Base-by-base conservation (phyloP, 225 moss, liverwort and hornwort genomes). In the Physcomitrium patens region DNA sequence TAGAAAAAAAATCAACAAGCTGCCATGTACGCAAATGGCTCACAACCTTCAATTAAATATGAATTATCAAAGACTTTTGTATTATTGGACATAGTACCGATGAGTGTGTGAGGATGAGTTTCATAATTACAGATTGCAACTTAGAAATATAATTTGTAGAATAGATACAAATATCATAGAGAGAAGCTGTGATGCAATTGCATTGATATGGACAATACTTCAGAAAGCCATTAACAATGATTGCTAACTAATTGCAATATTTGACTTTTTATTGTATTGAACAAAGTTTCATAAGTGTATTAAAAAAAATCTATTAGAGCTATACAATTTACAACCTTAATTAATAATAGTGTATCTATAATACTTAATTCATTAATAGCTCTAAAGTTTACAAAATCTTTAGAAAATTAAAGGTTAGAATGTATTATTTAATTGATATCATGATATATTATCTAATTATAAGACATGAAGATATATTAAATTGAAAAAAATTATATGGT, bases 1-100 rank as follows among this genome's bases (percentile, higher is more conserved):
- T 69, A 76, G 73, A 45, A 87, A 71, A 56, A 82, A 85, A 1
- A 22, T 57, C 26, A 46, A 73, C 17, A 75, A 76, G 69, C 60
- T 73, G 12, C 65, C 49, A 57, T 76, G 70, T 16, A 47, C 54
- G 56, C 81, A 76, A 61, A 60, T 44, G 9, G 55, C 52, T 44
- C 62, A 69, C 28, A 76, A 58, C 12, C 78, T 73, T 19, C 9
- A 68, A 44, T 65, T 61, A 76, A 72, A 83, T 83, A 23, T 49
- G 60, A 17, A 42, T 11, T 55, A 44, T 31, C 68, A 7, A 19
- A 7, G 5, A n/a, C 22, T 61, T 67, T 20, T 1, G 14, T 61
- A 54, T 8, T 68, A 10, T 14, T 62, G 3, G 60, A 14, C 52
- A 3, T n/a, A 2, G 11, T 68, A 28, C 47, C 15, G n/a, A n/a